Conservation (phyloP, 2,329 filamentous ascomycete genomes). For the Diplodia corticola region DNA sequence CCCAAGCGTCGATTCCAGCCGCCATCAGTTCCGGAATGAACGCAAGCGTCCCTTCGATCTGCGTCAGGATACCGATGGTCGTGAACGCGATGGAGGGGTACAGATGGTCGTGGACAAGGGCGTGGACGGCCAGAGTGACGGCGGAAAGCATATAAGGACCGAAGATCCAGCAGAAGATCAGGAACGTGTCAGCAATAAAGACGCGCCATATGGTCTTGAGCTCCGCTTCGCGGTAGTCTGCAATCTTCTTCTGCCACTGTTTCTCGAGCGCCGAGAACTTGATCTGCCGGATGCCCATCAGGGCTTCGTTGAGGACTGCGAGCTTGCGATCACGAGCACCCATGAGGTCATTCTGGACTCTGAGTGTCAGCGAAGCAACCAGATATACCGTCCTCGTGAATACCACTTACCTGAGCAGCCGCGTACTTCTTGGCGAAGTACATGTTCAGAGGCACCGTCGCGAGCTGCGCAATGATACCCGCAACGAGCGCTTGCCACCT, state of each 20-base stretch:
- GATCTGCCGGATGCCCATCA: slow-evolving; percentile 80
- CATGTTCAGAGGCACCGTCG: slow-evolving; percentile 69
- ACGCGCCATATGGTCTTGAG: slow-evolving; percentile 65
- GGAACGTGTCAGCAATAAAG: slow-evolving; percentile 62
- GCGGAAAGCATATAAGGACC: slow-evolving; percentile 74
- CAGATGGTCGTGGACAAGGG: slow-evolving; percentile 61
- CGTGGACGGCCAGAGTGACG: slow-evolving; percentile 68
- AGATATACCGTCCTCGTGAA: too few relatives aligned
- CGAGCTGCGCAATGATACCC: slow-evolving; percentile 63
- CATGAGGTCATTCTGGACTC: slow-evolving; percentile 64
- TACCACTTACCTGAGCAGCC: slow-evolving; percentile 44
- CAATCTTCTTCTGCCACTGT: slow-evolving; percentile 73
- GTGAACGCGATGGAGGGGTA: slow-evolving; percentile 77
- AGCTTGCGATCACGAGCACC: slow-evolving; percentile 74
- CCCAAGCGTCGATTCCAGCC: slow-evolving; percentile 67
- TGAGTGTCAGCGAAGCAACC: neutral
- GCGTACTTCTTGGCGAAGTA: slow-evolving; percentile 66
- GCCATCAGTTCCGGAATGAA: slow-evolving; percentile 73
- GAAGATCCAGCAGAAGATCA: slow-evolving; percentile 54
- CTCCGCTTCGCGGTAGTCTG: slow-evolving; percentile 64
- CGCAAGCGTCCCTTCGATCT: slow-evolving; percentile 70
- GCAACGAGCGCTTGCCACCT: slow-evolving; percentile 64
- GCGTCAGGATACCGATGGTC: slow-evolving; percentile 70
- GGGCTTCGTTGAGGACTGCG: slow-evolving; percentile 71
- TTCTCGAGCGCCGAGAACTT: slow-evolving; percentile 77